A percentile compares a stretch with the other conserved stretches of the same genome.
Evolutionary conservation across 495 filamentous ascomycete species (phyloP).

Genomic region (Aspergillus leporis): DNA sequence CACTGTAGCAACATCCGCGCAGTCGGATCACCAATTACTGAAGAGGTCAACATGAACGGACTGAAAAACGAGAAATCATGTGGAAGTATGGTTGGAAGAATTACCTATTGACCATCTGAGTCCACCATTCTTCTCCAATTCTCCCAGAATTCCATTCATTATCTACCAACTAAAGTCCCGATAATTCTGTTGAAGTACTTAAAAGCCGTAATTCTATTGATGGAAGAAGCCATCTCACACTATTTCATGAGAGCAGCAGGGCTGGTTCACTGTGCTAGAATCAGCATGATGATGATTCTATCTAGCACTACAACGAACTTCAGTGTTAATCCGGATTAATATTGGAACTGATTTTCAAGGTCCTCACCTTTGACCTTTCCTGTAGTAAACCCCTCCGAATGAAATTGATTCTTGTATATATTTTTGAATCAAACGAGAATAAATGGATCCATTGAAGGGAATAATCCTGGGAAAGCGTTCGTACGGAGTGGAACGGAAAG

Average conservation of each 20-base stretch:
- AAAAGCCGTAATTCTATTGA: too few relatives aligned
- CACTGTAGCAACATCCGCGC: slow-evolving; percentile 18
- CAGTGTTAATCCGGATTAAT: too few relatives aligned
- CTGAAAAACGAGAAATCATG: slow-evolving; percentile 10
- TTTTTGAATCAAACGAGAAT: too few relatives aligned
- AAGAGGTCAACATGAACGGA: slow-evolving; percentile 16
- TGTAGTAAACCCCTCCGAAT: too few relatives aligned
- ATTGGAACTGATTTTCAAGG: too few relatives aligned
- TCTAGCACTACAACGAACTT: too few relatives aligned
- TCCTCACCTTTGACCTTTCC: too few relatives aligned
- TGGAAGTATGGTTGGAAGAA: slow-evolving; percentile 1
- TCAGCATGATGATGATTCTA: background rate
- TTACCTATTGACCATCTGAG: background rate
- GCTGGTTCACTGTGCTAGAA: too few relatives aligned
- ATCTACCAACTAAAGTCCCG: background rate
- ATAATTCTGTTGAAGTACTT: too few relatives aligned
- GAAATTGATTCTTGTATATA: too few relatives aligned
- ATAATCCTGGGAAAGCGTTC: background rate
- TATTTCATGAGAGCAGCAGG: too few relatives aligned
- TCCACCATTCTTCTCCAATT: too few relatives aligned
- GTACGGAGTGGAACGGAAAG: slow-evolving; percentile 7
- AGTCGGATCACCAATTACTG: slow-evolving; percentile 14
- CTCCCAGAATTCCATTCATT: slow-evolving; percentile 10
- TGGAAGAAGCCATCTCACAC: background rate
- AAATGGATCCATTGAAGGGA: background rate